Evolutionary conservation across 208 protist species (phyloP), one percentile per base, ranked within the genome.

Genomic region (Leishmania aethiopica): DNA sequence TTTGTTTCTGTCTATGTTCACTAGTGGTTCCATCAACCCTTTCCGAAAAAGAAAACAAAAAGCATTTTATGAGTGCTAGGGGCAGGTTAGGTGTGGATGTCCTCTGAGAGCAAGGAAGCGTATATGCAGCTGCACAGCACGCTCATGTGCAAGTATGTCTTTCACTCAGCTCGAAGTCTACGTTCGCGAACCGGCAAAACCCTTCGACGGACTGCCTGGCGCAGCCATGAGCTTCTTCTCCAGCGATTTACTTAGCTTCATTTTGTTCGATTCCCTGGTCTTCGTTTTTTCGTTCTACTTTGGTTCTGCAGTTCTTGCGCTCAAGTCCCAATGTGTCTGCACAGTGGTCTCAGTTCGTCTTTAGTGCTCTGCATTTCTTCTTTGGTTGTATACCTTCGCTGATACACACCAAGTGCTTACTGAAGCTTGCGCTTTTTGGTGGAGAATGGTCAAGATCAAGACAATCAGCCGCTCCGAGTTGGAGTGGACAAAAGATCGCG

Each of bases 401-500:
- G n/a, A 47, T 28, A 72, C 67, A 72, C 32, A 19, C 40, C 4
- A 32, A 28, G 7, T 55, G 5, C 55, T 37, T 74, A 53, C 25
- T 53, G 45, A 74, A 51, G 32, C 45, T 55, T 10, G 22, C 28
- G 37, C 70, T 51, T 11, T 13, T 32, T 53, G 10, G 70, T 77
- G 53, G 35, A 74, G 3, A 80, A 97, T 96, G 94, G 94, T 98
- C 75, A 99, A 99, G 83, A 88, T 99, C 7, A 98, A 98, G 73
- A 91, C 90, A 0, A 97, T 99, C 35, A 98, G 96, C 77, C 94
- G 98, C 40, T 96, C 96, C 8, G 90, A 94, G 84, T 85, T 95
- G 77, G 96, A 99, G 75, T 98, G 96, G 92, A 99, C 97, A 57
- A 95, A 98, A 69, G 95, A 98, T 82, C 90, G 95, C 55, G 87